These are phyloP conservation scores for Erodium trifolium DNA, from an alignment of 441 rosid species.

Conservation along the genomic window DNA sequence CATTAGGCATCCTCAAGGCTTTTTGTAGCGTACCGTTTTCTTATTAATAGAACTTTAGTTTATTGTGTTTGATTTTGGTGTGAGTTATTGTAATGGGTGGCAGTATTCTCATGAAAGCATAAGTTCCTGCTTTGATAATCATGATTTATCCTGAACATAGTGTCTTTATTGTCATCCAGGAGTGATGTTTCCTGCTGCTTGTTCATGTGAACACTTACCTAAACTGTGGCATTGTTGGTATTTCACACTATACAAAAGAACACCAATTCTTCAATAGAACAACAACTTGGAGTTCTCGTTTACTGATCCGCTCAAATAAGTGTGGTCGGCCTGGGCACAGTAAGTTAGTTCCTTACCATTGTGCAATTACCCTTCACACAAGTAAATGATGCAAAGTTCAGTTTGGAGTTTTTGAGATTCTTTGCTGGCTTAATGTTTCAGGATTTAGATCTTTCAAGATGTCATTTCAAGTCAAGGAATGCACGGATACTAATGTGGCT, in stretches of 20 bases:
- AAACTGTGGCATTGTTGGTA: slow-evolving; percentile 29
- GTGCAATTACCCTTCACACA: neutral
- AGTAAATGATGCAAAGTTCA: slow-evolving; percentile 8
- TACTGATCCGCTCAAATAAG: slow-evolving; percentile 13
- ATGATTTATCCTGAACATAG: neutral
- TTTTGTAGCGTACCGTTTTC: neutral
- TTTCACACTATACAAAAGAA: slow-evolving; percentile 25
- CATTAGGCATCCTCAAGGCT: neutral
- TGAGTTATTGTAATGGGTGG: neutral
- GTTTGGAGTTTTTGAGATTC: neutral
- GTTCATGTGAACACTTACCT: slow-evolving; percentile 17
- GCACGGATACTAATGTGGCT: slow-evolving; percentile 22
- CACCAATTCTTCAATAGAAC: slow-evolving; percentile 16
- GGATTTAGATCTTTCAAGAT: slow-evolving; percentile 34
- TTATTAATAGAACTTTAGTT: neutral
- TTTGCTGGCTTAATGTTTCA: slow-evolving; percentile 25
- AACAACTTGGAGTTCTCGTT: slow-evolving; percentile 14
- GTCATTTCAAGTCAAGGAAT: slow-evolving; percentile 34
- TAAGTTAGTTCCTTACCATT: slow-evolving; percentile 15
- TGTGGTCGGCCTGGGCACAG: slow-evolving; percentile 12
- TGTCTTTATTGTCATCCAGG: slow-evolving; percentile 21
- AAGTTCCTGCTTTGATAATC: neutral
- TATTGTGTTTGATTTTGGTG: slow-evolving; percentile 5
- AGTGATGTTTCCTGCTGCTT: slow-evolving; percentile 29
- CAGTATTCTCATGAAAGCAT: neutral